These are phyloP conservation scores for Chytriomyces confervae DNA, from an alignment of 192 early-diverging fungal species.

Conservation along the genomic window DNA sequence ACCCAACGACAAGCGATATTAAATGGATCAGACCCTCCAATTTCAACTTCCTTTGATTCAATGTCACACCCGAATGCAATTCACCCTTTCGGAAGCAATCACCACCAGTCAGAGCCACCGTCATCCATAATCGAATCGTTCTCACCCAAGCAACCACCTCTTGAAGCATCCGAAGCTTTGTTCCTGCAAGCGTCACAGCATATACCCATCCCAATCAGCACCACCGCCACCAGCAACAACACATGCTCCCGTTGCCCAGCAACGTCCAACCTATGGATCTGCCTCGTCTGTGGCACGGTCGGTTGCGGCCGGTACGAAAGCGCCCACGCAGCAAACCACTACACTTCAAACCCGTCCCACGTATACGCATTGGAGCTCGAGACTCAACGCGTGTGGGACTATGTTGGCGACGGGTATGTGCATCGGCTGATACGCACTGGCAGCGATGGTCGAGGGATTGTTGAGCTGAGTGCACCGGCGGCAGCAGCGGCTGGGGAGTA, in stretches of 20 bases:
- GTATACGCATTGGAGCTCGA: conserved; percentile 91
- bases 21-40: no score
- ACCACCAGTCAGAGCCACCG: no score
- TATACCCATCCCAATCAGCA: background rate
- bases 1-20: no score
- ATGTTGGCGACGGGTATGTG: conserved; percentile 94
- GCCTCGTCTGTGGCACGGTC: conserved; percentile 93
- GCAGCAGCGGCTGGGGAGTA: background rate
- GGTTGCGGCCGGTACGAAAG: conserved; percentile 94
- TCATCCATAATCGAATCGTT: no score
- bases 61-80: no score
- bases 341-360: conserved; percentile 74
- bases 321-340: conserved; percentile 90
- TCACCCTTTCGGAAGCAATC: no score
- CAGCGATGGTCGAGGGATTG: conserved; percentile 83
- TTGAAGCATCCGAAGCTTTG: no score
- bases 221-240: conserved; percentile 36
- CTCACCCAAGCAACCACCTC: no score
- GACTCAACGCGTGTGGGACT: conserved; percentile 98
- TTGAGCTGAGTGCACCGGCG: conserved; percentile 73
- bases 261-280: conserved; percentile 90
- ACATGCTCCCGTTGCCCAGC: conserved; percentile 80
- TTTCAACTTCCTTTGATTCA: no score
- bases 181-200: no score
- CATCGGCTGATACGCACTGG: conserved; percentile 93